Evolutionary conservation across 1,284 basidiomycete genomes (phyloP).

Genomic region (Rugiboletus extremiorientalis): DNA sequence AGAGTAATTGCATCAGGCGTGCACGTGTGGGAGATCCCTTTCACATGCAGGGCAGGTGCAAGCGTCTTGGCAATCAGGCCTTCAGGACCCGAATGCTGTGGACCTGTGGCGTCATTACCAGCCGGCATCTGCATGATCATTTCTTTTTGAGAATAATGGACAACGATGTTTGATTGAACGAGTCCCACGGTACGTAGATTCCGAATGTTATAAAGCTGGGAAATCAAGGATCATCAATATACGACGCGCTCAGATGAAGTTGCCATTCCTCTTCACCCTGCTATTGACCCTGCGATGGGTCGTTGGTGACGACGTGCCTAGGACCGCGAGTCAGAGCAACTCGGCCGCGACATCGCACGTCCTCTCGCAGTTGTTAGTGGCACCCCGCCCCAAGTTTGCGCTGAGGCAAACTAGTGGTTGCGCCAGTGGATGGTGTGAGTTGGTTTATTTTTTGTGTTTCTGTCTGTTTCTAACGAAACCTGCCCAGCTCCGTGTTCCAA

Average conservation of each 20-base stretch:
- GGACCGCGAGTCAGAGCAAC: background rate
- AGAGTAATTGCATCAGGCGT: background rate
- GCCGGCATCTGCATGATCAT: background rate
- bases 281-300: conserved; percentile 6
- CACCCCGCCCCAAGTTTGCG: conserved; percentile 9
- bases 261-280: background rate
- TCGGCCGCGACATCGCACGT: background rate
- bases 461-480: background rate
- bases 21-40: background rate
- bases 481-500: conserved; percentile 22
- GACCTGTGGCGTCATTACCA: background rate
- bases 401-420: conserved; percentile 14
- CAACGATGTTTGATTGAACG: background rate
- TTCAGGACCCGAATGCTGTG: background rate
- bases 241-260: conserved; percentile 9
- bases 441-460: background rate
- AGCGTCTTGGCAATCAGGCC: background rate
- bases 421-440: conserved; percentile 20
- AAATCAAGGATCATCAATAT: background rate
- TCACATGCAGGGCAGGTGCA: background rate
- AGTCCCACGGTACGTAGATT: too few relatives aligned
- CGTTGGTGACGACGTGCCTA: background rate
- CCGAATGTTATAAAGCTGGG: conserved; percentile 7
- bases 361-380: conserved; percentile 19
- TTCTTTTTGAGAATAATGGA: background rate